Conservation (phyloP, 2,329 filamentous ascomycete genomes). For the Aspergillus puulaauensis region DNA sequence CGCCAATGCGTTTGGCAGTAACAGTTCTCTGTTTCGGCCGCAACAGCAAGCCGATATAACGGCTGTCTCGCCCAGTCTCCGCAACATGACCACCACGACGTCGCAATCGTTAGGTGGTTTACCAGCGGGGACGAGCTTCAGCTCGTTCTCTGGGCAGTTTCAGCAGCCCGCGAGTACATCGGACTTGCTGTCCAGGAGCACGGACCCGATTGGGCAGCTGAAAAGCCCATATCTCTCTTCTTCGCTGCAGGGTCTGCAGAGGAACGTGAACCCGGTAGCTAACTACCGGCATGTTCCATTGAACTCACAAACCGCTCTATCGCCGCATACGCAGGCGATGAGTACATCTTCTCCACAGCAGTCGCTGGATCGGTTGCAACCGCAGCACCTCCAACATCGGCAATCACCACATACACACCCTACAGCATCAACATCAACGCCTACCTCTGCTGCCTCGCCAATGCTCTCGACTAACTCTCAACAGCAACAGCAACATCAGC, state of each 20-base stretch:
- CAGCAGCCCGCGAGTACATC: slow-evolving; percentile 29
- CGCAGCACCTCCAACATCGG: slow-evolving; percentile 29
- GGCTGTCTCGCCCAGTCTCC: slow-evolving; percentile 30
- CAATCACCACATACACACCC: slow-evolving; percentile 16
- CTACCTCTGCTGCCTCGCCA: slow-evolving; percentile 18
- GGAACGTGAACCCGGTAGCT: slow-evolving; percentile 31
- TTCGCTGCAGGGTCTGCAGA: slow-evolving; percentile 28
- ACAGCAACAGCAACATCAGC: slow-evolving; percentile 18
- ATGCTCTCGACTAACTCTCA: slow-evolving; percentile 20
- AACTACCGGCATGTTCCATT: slow-evolving; percentile 30
- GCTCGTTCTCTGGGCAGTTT: slow-evolving; percentile 29
- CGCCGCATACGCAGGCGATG: slow-evolving; percentile 29
- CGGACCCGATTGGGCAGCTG: slow-evolving; percentile 27
- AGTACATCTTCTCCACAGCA: slow-evolving; percentile 33
- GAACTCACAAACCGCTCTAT: slow-evolving; percentile 27
- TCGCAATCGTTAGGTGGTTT: slow-evolving; percentile 31
- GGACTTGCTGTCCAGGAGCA: slow-evolving; percentile 27
- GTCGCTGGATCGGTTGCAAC: slow-evolving; percentile 29
- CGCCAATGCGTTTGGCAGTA: slow-evolving; percentile 25
- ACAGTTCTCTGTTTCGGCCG: slow-evolving; percentile 27
- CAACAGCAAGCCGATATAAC: slow-evolving; percentile 28
- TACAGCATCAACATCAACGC: slow-evolving; percentile 12
- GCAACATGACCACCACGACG: slow-evolving; percentile 33
- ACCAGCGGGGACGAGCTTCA: slow-evolving; percentile 26
- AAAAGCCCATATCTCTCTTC: slow-evolving; percentile 23